Base-by-base conservation (phyloP, 2,329 filamentous ascomycete species). In the Diaporthe amygdali region DNA sequence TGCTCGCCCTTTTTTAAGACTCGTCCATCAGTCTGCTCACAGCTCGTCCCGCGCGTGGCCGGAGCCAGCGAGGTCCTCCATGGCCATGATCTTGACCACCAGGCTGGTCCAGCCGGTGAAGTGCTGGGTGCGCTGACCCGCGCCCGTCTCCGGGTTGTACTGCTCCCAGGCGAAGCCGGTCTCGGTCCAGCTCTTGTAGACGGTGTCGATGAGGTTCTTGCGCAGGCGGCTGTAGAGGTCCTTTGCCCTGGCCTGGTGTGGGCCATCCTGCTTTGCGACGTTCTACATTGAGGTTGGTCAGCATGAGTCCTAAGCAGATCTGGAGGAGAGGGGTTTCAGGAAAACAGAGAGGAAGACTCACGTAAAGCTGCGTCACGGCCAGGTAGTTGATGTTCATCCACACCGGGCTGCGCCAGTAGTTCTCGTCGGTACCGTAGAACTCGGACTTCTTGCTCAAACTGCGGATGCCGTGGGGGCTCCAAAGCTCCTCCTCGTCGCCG, bases 51-150 rank as follows among this genome's bases (percentile, higher is more conserved):
- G 82, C 25, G 69, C 77, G 56, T 81, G 80, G 37, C 74, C 76
- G 49, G 76, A 76, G 52, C 76, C 76, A 32, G 74, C 76, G 27
- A 94, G 78, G 76, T 97, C 92, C 8, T 94, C 93, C 94, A 99
- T 96, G 56, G 91, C 90, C 95, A 98, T 97, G 75, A 99, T 94
- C 86, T 97, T 98, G 55, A 98, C 95, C 59, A 98, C 94, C 82
- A 98, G 85, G 80, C 94, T 97, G n/a, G 96, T 99, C 96, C 96
- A 99, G 64, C 96, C 96, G 0, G 96, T 98, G 80, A 99, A 99
- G 82, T 98, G 96, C 86, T 98, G 95, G 6, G 95, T 98, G 51
- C 96, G 89, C 85, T 98, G 96, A n/a, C 96, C 96, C 67, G 89
- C 89, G 55, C 96, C 96, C 4, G 94, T 97, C 77, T 97, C 94